Base-by-base conservation (phyloP, 305 asterid species). In the Fraxinus velutina region DNA sequence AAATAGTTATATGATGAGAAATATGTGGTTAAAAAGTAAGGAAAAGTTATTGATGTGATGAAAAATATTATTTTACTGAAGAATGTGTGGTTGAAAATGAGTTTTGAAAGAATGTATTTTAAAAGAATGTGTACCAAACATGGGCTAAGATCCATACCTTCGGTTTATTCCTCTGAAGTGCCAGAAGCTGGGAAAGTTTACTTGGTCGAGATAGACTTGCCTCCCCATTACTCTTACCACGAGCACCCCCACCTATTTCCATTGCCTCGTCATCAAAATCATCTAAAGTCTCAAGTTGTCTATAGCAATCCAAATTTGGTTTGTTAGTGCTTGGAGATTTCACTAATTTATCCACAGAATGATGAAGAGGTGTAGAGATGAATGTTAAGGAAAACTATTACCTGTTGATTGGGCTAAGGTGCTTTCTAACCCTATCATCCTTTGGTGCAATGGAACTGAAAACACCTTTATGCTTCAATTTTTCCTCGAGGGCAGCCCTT, bases 401-500 rank as follows among this genome's bases (percentile, higher is more conserved):
- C 99, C 95, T 88, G 85, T 94, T 96, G 82, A 91, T 79, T 15
- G 91, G 92, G 81, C 82, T 88, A 22, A 62, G 80, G 64, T 85
- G 88, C 82, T 90, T 89, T 84, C 80, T 81, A 66, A 44, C 79
- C 71, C 82, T 86, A 82, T 64, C 90, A 80, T 83, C 84, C 87
- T 88, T 94, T 5, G 88, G 84, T 83, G 91, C 85, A 81, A 89
- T 83, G 83, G 96, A 92, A 86, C 86, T 87, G 73, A 87, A 89
- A 77, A 92, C 81, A 87, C 97, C 97, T 83, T 88, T 93, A 84
- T 92, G 91, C 90, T 87, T 93, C 89, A 94, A 79, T 86, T 90
- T 96, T 86, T 92, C 94, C 88, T 96, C 98, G 47, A 94, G 97
- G 74, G 88, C 91, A 77, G 96, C 97, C 88, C 99, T 89, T 79